These are phyloP conservation scores for Solioccasus polychromus DNA, from an alignment of 768 basidiomycete genomes.

Conservation along the genomic window DNA sequence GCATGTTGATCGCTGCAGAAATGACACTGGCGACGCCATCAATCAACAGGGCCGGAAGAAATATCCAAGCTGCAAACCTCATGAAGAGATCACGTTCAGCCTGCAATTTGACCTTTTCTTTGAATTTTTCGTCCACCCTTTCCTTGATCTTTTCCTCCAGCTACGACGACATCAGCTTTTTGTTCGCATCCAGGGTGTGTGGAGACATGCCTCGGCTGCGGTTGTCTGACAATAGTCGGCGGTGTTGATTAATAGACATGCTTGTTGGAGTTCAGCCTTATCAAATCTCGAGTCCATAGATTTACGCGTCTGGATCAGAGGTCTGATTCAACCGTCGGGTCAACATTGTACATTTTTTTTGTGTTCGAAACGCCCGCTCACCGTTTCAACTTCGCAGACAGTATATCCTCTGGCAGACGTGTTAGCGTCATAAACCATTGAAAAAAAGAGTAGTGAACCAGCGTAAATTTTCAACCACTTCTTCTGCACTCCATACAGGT, in stretches of 20 bases:
- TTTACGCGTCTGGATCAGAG: slow-evolving; percentile 46
- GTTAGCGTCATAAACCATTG: background rate
- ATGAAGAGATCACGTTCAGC: slow-evolving; percentile 87
- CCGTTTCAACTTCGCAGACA: slow-evolving; percentile 74
- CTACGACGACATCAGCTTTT: slow-evolving; percentile 38
- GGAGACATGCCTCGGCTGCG: slow-evolving; percentile 65
- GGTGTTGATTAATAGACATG: slow-evolving; percentile 91
- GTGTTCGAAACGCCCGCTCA: slow-evolving; percentile 25
- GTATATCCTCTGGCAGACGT: slow-evolving; percentile 72
- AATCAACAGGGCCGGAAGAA: background rate
- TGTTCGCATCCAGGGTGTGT: background rate
- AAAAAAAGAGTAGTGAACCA: slow-evolving; percentile 43
- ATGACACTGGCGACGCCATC: slow-evolving; percentile 57
- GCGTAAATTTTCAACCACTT: slow-evolving; percentile 96
- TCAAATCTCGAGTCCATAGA: slow-evolving; percentile 84
- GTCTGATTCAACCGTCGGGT: slow-evolving; percentile 32
- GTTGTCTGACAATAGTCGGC: slow-evolving; percentile 97
- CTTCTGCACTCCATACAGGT: slow-evolving; percentile 76
- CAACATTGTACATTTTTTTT: background rate
- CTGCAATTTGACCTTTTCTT: slow-evolving; percentile 79
- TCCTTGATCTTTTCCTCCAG: slow-evolving; percentile 90
- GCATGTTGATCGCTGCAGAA: slow-evolving; percentile 74
- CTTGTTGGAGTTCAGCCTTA: slow-evolving; percentile 68
- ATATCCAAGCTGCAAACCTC: slow-evolving; percentile 47
- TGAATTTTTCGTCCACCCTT: slow-evolving; percentile 72